phyloP scores from a whole-genome alignment of 352 stramenopile genomes.

The Phytophthora tentaculata region DNA sequence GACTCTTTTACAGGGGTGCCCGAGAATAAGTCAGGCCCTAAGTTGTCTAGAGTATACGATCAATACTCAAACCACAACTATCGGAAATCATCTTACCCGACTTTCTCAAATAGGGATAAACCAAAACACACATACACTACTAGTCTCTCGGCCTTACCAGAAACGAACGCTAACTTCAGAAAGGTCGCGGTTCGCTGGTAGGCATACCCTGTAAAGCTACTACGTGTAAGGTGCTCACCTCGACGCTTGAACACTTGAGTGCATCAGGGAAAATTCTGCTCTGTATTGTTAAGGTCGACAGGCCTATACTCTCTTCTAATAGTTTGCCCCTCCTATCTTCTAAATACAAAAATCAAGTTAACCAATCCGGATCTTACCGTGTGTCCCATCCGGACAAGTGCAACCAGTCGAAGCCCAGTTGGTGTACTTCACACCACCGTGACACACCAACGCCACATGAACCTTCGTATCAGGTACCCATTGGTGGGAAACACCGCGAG shows the following conservation, averaged over 20 bases:
- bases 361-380: not conserved
- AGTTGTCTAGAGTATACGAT: no score
- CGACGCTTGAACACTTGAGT: not conserved
- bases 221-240: not conserved
- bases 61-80: no score
- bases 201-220: not conserved
- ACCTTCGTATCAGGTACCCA: not conserved
- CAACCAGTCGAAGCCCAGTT: not conserved
- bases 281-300: not conserved
- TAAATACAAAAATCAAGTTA: not conserved
- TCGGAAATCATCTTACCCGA: no score
- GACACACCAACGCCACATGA: not conserved
- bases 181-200: no score
- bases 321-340: not conserved
- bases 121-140: no score
- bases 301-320: not conserved
- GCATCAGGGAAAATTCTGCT: not conserved
- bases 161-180: no score
- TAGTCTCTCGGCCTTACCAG: no score
- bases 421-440: not conserved
- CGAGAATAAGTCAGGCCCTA: no score
- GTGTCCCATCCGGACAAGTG: not conserved
- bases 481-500: not conserved
- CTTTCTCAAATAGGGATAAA: no score
- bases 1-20: no score